These are phyloP conservation scores for Helicocarpus griseus DNA, from an alignment of 2,329 filamentous ascomycete genomes.

Conservation along the genomic window DNA sequence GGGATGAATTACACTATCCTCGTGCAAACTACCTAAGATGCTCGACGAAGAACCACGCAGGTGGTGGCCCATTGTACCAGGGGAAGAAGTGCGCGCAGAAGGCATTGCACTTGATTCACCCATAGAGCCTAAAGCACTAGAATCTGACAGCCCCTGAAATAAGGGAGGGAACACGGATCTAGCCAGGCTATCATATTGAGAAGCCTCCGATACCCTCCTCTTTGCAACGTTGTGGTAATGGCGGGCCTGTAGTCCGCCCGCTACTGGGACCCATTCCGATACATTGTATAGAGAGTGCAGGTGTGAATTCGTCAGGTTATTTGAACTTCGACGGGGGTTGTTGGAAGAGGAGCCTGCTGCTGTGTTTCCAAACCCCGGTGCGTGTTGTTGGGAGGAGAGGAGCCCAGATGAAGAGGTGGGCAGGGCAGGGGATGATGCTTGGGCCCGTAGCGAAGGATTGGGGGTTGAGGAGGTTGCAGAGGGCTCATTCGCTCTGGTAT, in stretches of 20 bases:
- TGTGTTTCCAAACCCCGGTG: slow-evolving; percentile 35
- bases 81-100: background rate
- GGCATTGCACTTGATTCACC: background rate
- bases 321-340: slow-evolving; percentile 10
- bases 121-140: background rate
- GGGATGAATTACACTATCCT: background rate
- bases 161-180: slow-evolving; percentile 13
- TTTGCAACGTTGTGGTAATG: slow-evolving; percentile 57
- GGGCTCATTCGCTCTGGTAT: slow-evolving; percentile 7
- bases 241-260: slow-evolving; percentile 46
- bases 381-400: slow-evolving; percentile 31
- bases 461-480: slow-evolving; percentile 29
- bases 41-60: background rate
- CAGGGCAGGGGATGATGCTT: slow-evolving; percentile 2
- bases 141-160: slow-evolving; percentile 13
- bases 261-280: slow-evolving; percentile 49
- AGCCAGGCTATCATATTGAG: slow-evolving; percentile 17
- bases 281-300: slow-evolving; percentile 47
- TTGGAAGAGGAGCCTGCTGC: slow-evolving; percentile 6
- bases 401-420: slow-evolving; percentile 6
- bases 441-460: slow-evolving; percentile 9
- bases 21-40: slow-evolving; percentile 2
- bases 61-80: background rate
- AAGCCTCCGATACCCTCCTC: slow-evolving; percentile 43
- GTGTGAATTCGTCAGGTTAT: slow-evolving; percentile 6